A percentile compares a stretch with the other conserved stretches of the same genome.
Conservation (phyloP, 2,329 filamentous ascomycete species). For the Stagonosporopsis vannaccii region DNA sequence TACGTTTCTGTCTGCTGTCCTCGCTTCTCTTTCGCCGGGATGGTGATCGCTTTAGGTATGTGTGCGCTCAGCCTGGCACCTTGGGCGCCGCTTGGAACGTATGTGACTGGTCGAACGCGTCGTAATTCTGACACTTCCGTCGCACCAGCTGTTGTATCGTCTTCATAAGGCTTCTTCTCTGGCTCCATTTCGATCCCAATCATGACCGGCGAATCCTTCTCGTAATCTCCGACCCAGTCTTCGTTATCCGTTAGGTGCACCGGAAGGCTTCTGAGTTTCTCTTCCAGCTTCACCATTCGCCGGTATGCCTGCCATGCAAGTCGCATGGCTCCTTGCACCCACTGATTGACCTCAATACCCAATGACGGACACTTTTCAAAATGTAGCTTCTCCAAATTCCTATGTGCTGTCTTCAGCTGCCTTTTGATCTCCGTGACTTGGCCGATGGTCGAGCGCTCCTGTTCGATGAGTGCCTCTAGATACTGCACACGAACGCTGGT, state of each 20-base stretch:
- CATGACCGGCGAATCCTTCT: constrained; percentile 13
- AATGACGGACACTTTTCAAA: constrained; percentile 14
- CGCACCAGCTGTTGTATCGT: constrained; percentile 1
- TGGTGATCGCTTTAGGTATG: not conserved
- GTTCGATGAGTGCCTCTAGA: constrained; percentile 24
- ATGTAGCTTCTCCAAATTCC: constrained; percentile 32
- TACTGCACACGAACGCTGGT: constrained; percentile 24
- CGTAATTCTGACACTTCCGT: not conserved
- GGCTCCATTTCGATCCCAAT: constrained; percentile 19
- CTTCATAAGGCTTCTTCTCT: not conserved
- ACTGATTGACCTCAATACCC: constrained; percentile 16
- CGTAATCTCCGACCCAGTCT: constrained; percentile 5
- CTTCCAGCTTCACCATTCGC: constrained; percentile 27
- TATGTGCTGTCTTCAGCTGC: constrained; percentile 27
- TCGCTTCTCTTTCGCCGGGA: not conserved
- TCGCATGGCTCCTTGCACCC: constrained; percentile 22
- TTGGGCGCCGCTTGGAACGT: constrained; percentile 12
- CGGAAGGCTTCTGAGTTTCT: constrained; percentile 17
- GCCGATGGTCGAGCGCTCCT: constrained; percentile 20
- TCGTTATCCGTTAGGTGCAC: constrained; percentile 9
- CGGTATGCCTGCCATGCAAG: constrained; percentile 33
- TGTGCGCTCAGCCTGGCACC: constrained; percentile 10
- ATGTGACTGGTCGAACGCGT: constrained; percentile 12
- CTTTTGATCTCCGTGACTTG: constrained; percentile 33
- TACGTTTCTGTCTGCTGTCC: not conserved